Conservation (phyloP, 768 basidiomycete species). For the Cantharellus anzutake region DNA sequence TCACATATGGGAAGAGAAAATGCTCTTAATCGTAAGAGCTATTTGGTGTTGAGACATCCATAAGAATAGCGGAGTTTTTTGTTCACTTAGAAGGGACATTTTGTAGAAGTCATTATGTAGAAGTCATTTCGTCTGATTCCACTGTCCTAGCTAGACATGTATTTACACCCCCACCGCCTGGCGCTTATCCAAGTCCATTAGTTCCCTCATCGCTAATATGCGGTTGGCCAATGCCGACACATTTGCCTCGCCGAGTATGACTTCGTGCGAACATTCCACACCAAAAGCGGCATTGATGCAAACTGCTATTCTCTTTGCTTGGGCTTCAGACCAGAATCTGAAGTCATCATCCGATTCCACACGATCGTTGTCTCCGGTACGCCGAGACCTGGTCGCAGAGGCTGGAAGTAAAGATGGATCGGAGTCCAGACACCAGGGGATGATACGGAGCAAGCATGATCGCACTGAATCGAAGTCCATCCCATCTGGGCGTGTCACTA, state of each 20-base stretch:
- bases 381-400: conserved; percentile 24
- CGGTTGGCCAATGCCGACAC: conserved; percentile 65
- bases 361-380: conserved; percentile 17
- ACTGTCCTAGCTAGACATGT: too few relatives aligned
- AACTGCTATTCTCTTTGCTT: conserved; percentile 74
- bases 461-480: conserved; percentile 50
- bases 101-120: too few relatives aligned
- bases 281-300: conserved; percentile 67
- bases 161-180: too few relatives aligned
- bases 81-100: too few relatives aligned
- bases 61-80: too few relatives aligned
- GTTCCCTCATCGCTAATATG: conserved; percentile 33
- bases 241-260: conserved; percentile 89
- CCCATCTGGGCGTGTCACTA: conserved; percentile 50
- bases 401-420: conserved; percentile 49
- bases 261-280: conserved; percentile 77
- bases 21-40: too few relatives aligned
- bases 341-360: conserved; percentile 78
- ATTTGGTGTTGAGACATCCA: too few relatives aligned
- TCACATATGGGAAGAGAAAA: too few relatives aligned
- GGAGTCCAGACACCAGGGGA: conserved; percentile 71
- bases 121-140: too few relatives aligned
- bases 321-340: conserved; percentile 75
- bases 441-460: conserved; percentile 48
- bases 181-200: not conserved